These are phyloP conservation scores for Polytrichum formosum DNA, from an alignment of 225 moss, liverwort and hornwort genomes.

Conservation along the genomic window DNA sequence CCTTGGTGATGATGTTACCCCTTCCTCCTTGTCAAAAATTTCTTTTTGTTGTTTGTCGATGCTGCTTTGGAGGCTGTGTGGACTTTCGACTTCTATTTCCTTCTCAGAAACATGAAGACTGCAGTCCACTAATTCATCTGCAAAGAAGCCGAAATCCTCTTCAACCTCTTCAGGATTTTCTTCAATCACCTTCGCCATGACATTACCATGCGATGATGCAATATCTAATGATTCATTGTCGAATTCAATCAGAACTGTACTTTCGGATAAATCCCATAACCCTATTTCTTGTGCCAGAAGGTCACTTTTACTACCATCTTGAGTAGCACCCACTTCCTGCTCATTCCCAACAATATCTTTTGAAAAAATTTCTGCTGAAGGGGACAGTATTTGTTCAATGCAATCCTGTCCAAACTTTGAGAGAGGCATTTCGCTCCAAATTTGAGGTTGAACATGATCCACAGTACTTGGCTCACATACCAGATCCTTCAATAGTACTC, in stretches of 20 bases:
- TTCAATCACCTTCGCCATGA: conserved; percentile 12
- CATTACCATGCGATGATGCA: background rate
- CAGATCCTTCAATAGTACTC: background rate
- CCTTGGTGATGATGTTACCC: conserved; percentile 2
- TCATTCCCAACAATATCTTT: conserved; percentile 1
- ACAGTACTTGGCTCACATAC: background rate
- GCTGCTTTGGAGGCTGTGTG: conserved; percentile 6
- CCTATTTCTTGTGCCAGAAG: background rate
- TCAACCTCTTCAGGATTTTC: conserved; percentile 25
- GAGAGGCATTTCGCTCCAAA: conserved; percentile 4
- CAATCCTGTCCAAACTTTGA: conserved; percentile 8
- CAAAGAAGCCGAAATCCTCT: conserved; percentile 22
- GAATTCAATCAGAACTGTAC: conserved; percentile 12
- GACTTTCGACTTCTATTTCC: conserved; percentile 1
- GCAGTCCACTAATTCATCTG: conserved; percentile 7
- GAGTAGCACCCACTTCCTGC: conserved; percentile 9
- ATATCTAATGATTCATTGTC: conserved; percentile 15
- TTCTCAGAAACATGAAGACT: background rate
- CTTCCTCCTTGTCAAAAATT: conserved; percentile 9
- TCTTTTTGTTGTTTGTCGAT: background rate
- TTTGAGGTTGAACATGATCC: conserved; percentile 5
- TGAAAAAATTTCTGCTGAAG: background rate
- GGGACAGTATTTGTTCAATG: background rate
- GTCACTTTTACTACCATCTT: background rate
- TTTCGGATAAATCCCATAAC: conserved; percentile 5